Evolutionary conservation across 352 stramenopile species (phyloP), one percentile per base, ranked within the genome.

Genomic region (Pythium aphanidermatum): DNA sequence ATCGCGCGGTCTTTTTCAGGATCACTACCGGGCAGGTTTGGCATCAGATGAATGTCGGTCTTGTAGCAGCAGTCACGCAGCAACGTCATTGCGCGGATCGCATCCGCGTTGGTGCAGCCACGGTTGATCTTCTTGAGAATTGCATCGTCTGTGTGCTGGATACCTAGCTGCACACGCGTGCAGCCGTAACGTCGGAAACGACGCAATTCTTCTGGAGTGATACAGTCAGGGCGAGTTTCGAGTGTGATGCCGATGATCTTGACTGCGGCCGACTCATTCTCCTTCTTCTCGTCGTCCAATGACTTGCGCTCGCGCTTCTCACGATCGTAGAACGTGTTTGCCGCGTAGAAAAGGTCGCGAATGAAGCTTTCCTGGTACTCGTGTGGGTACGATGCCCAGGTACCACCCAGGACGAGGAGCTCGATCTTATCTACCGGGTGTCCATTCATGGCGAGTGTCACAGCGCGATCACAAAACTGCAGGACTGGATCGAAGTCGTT

Each of bases 31-130:
- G 89, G 89, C 21, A 97, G 55, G 47, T 97, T 96, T 5, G 89
- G 89, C 89, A 97, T 97, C 23, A 97, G 55, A 43, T 97, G 89
- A 39, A 96, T 89, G 55, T 96, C 87, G 1, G 85, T 94, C 70
- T 97, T 97, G 69, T 96, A 97, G 58, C 89, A 95, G 51, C 83
- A 95, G 52, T 97, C 86, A 31, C 91, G 92, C 34, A 97, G 71
- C 40, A 96, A 49, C 24, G 76, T 74, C 28, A 97, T 60, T 7
- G 86, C 88, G 26, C 61, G 37, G 27, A 88, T 77, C 4, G 80
- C 74, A 31, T 95, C 82, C 20, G 66, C 56, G 9, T 67, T 84
- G 9, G 74, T 92, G 55, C 84, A 92, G 8, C 81, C 88, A 16
- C 88, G 81, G 57, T 95, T 97, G 52, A 96, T 96, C 58, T 95